Percentiles rank a stretch among this genome's conserved stretches.
phyloP scores from a whole-genome alignment of 345 rosid genomes.

The Nasturtium officinale region DNA sequence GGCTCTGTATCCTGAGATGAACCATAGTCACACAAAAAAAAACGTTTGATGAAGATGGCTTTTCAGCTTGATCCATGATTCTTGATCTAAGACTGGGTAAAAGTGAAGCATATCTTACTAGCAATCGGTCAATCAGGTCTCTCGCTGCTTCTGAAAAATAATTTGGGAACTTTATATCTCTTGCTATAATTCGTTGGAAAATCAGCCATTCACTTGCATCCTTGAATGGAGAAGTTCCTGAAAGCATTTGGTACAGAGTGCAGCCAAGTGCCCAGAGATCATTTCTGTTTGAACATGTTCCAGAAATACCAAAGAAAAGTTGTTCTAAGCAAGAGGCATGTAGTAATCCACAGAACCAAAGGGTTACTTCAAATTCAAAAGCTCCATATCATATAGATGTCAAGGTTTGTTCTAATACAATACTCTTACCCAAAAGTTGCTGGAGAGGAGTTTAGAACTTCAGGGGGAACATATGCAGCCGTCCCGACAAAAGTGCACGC shows the following conservation, averaged over 20 bases:
- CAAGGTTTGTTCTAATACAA: neutral
- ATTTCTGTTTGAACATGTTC: slow-evolving; percentile 67
- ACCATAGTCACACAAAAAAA: slow-evolving; percentile 18
- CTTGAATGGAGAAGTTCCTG: slow-evolving; percentile 96
- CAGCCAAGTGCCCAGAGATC: slow-evolving; percentile 99
- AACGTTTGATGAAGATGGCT: neutral
- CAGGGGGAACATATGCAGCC: slow-evolving; percentile 98
- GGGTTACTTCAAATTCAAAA: slow-evolving; percentile 12
- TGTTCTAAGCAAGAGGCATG: slow-evolving; percentile 39
- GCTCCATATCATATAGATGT: slow-evolving; percentile 18
- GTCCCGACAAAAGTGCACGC: slow-evolving; percentile 95
- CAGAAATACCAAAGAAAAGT: slow-evolving; percentile 40
- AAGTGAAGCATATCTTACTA: slow-evolving; percentile 59
- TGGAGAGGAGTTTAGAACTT: slow-evolving; percentile 97
- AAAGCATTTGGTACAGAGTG: slow-evolving; percentile 99
- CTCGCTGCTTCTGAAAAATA: slow-evolving; percentile 88
- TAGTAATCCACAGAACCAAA: slow-evolving; percentile 31
- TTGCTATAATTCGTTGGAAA: slow-evolving; percentile 91
- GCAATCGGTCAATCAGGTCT: slow-evolving; percentile 77
- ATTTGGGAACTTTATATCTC: slow-evolving; percentile 89
- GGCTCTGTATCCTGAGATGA: slow-evolving; percentile 82
- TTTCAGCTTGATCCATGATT: neutral
- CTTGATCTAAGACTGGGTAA: slow-evolving; percentile 20
- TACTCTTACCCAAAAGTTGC: slow-evolving; percentile 91
- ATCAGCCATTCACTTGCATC: slow-evolving; percentile 99